Percentiles rank a stretch among this genome's conserved stretches.
These are phyloP conservation scores for Trebouxia sp. DNA, from an alignment of 139 green algal species.

Conservation along the genomic window DNA sequence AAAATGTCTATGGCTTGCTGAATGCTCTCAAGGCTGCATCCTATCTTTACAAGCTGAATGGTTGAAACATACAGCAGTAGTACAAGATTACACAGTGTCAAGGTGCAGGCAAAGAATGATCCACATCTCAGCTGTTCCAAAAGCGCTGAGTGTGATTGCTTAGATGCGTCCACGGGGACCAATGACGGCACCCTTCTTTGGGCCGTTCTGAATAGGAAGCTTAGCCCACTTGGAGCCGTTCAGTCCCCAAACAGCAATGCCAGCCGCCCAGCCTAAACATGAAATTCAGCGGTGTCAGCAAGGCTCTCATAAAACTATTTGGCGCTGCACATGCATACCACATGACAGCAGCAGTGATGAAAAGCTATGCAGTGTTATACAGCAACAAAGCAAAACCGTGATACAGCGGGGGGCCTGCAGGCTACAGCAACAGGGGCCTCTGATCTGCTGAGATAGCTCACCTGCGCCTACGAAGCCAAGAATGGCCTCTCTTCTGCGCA, in stretches of 20 bases:
- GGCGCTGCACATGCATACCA: neutral
- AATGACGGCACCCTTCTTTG: slow-evolving; percentile 59
- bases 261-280: slow-evolving; percentile 56
- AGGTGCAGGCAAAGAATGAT: neutral
- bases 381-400: too few relatives aligned
- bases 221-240: slow-evolving; percentile 79
- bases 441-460: slow-evolving; percentile 39
- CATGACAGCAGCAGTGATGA: neutral
- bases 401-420: neutral
- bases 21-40: too few relatives aligned
- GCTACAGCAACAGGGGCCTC: neutral
- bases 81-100: neutral
- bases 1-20: too few relatives aligned
- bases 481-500: slow-evolving; percentile 87
- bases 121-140: neutral
- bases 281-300: too few relatives aligned
- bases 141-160: neutral
- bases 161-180: slow-evolving; percentile 56
- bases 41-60: neutral
- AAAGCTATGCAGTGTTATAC: neutral
- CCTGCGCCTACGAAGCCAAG: slow-evolving; percentile 78
- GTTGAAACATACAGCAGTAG: neutral
- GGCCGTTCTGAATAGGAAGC: slow-evolving; percentile 91
- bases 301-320: too few relatives aligned
- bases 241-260: slow-evolving; percentile 74